Evolutionary conservation across 768 basidiomycete species (phyloP), one percentile per base, ranked within the genome.

Genomic region (Ephemerocybe angulata): DNA sequence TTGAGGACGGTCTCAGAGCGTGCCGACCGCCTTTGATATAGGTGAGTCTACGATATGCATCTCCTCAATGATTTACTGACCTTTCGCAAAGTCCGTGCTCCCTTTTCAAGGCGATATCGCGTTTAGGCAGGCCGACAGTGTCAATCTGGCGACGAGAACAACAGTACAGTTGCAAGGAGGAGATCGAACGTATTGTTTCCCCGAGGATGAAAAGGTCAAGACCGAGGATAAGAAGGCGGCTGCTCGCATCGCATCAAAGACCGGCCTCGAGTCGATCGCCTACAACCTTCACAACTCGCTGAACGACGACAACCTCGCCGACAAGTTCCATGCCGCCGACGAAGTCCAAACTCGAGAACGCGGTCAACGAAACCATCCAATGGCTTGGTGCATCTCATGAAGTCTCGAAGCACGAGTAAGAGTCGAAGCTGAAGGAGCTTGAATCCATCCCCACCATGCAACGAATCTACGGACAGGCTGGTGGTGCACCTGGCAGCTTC

Each of bases 161-260:
- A n/a, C n/a, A n/a, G n/a, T n/a, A n/a, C n/a, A n/a, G n/a, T n/a
- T n/a, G n/a, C n/a, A n/a, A 91, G 95, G 77, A 94, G 97, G 72
- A 94, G 97, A 68, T 97, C 97, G 95, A 98, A 71, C 90, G 93
- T 70, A 98, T 98, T 96, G 92, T 98, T 41, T 68, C 72, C n/a
- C n/a, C 57, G 95, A 97, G 69, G 95, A 94, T 52, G 94, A 96
- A 84, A 85, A 85, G 69, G 94, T 93, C 80, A 92, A 88, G 75
- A 87, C 85, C 58, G 91, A 93, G 82, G 91, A 93, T 63, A 90
- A 92, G 65, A 90, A 82, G 24, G 92, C 90, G 35, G 86, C 90
- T 56, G 76, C 86, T 50, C 90, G 93, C 55, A 93, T 95, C 69
- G 65, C 79, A 33, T 64, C 93, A 63, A 96, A 96, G 86, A 98